Evolutionary conservation across 2,329 filamentous ascomycete genomes (phyloP).

Genomic region (Trichothecium roseum): DNA sequence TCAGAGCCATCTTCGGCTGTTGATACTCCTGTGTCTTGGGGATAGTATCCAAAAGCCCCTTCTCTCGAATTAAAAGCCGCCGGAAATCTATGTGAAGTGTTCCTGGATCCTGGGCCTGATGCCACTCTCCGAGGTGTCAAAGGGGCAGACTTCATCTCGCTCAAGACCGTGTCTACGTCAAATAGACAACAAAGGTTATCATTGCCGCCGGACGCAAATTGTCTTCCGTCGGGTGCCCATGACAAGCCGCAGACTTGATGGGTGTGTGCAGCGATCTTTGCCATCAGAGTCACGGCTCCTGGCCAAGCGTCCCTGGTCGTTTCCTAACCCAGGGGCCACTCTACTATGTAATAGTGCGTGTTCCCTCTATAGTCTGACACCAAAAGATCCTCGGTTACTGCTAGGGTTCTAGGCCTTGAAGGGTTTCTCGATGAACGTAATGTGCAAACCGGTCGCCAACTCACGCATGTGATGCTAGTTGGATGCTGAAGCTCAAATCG

Average conservation of each 20-base stretch:
- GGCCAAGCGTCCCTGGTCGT: conserved; percentile 58
- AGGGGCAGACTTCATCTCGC: neutral
- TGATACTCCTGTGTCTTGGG: too few relatives aligned
- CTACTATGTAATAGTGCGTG: conserved; percentile 80
- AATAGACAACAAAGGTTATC: conserved; percentile 86
- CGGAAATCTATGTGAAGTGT: too few relatives aligned
- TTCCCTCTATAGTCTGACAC: conserved; percentile 77
- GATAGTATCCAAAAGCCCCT: too few relatives aligned
- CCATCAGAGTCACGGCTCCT: conserved; percentile 67
- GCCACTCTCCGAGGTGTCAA: too few relatives aligned
- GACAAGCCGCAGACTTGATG: conserved; percentile 92
- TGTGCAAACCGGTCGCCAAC: conserved; percentile 61
- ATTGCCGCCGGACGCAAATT: conserved; percentile 83
- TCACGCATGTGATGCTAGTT: conserved; percentile 65
- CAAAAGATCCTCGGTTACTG: conserved; percentile 71
- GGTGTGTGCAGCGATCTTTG: conserved; percentile 65
- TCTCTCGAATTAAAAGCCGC: too few relatives aligned
- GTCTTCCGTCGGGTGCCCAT: conserved; percentile 67
- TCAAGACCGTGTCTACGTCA: conserved; percentile 50
- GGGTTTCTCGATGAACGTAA: conserved; percentile 41
- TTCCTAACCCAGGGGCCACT: conserved; percentile 65
- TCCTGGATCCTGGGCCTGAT: too few relatives aligned
- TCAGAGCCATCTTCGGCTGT: too few relatives aligned
- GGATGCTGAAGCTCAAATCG: conserved; percentile 69
- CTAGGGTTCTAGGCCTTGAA: conserved; percentile 33